phyloP scores from a whole-genome alignment of 345 rosid species.

The Trapa bicornis region DNA sequence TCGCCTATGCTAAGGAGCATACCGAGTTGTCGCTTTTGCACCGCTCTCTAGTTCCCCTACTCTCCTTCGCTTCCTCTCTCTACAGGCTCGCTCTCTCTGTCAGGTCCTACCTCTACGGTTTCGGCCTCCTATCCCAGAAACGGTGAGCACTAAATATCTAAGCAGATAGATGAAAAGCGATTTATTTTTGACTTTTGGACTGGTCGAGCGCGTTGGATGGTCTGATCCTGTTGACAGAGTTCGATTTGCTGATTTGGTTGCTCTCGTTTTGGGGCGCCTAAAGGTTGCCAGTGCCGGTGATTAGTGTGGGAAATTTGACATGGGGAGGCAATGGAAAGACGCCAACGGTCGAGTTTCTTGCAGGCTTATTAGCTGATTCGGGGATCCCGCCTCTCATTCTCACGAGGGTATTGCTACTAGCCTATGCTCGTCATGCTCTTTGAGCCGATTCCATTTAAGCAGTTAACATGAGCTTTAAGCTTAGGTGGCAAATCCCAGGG shows the following conservation, averaged over 20 bases:
- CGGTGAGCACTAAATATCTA: constrained; percentile 20
- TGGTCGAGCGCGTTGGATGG: neutral
- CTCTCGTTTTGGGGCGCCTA: constrained; percentile 1
- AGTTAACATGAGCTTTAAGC: neutral
- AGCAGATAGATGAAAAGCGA: neutral
- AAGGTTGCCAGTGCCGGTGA: constrained; percentile 77
- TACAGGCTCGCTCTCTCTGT: constrained; percentile 38
- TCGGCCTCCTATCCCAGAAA: constrained; percentile 31
- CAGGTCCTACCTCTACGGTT: constrained; percentile 43
- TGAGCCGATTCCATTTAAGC: neutral
- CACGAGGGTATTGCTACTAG: constrained; percentile 35
- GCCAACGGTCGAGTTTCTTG: constrained; percentile 77
- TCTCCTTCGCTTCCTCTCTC: constrained; percentile 42
- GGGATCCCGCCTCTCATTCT: constrained; percentile 67
- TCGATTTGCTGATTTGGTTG: constrained; percentile 3
- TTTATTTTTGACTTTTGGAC: neutral
- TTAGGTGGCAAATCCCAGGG: neutral
- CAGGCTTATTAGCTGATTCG: constrained; percentile 31
- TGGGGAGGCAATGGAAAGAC: constrained; percentile 98
- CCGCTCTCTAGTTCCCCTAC: constrained; percentile 41
- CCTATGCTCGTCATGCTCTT: neutral
- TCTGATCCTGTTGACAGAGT: neutral
- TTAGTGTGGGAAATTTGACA: constrained; percentile 77
- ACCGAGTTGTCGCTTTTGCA: constrained; percentile 28
- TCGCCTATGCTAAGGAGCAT: constrained; percentile 46